Evolutionary conservation across 2,329 filamentous ascomycete genomes (phyloP), one percentile per base, ranked within the genome.

Genomic region (Coccinonectria pachysandricola): DNA sequence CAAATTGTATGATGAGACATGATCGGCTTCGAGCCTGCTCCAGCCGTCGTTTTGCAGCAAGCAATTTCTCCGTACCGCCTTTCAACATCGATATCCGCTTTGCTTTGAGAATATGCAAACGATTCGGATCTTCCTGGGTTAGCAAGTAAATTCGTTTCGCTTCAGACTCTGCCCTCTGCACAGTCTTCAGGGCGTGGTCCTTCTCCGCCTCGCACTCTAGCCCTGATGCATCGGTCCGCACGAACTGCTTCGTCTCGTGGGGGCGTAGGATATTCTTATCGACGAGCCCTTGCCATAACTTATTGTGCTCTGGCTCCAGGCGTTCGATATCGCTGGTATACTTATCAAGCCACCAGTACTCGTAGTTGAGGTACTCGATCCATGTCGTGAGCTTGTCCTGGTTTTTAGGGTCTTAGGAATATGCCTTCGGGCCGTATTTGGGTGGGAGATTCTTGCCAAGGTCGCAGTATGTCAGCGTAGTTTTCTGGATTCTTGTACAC

Each of bases 341-440:
- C 16, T 21, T 19, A 12, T 45, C 39, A 18, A 42, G 30, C 30
- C 35, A 43, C 39, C 39, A 42, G 23, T 43, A 40, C 29, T 49
- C 39, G 28, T 32, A 58, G 24, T 34, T 38, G 15, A 58, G 43
- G 34, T 52, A 59, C 31, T 59, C 55, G 24, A 56, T 52, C 54
- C 53, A 58, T 12, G 46, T 56, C 15, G 48, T 45, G 14, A 55
- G 31, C 29, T 46, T 39, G 22, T 52, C 47, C 26, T 58, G 48
- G 5, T 40, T 31, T 21, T 22, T 29, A 2, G 40, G 42, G 30
- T 53, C 46, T 25, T 50, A n/a, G 8, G 26, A 54, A 53, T 6
- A 28, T 10, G 6, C 17, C 4, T 6, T 4, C 12, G n/a, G 9
- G 17, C 9, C 25, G 8, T n/a, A 21, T 15, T 26, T 6, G 1